Base-by-base conservation (phyloP, 225 moss, liverwort and hornwort genomes). In the Sphagnum contortum region DNA sequence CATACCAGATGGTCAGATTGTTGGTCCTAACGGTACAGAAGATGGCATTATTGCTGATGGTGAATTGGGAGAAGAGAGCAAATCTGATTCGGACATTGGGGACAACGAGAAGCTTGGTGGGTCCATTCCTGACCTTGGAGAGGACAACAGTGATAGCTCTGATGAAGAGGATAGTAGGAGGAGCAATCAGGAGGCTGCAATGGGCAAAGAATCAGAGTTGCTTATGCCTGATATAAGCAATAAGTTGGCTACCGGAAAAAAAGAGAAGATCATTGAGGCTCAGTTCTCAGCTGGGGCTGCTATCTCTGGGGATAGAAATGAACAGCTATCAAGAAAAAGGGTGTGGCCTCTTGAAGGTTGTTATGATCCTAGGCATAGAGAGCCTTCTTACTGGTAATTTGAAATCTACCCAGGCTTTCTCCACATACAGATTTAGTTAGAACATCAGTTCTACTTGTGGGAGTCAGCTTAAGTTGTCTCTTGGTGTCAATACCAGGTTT, bases 361-460 rank as follows among this genome's bases (percentile, higher is more conserved):
- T 47, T 98, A 98, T 57, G 79, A 98, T 66, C 75, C 87, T 63
- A 84, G 81, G 57, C 85, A 77, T 76, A 89, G 98, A 73, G 98
- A 98, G 71, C 98, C 98, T 50, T 80, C 92, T 56, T 88, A 84
- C 74, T 91, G 98, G 98, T 98, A 76, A 50, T 67, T n/a, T 8
- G 29, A 29, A 29, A 29, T 29, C 29, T 29, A 29, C 29, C 29
- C 29, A 29, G 29, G 29, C 29, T 29, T 29, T 29, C 29, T 29
- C 29, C 29, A 29, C 29, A 29, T 29, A 29, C 29, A 1, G 29
- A 29, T 29, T 29, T 29, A 29, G 29, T 1, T 29, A 29, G 29
- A 29, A 29, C 29, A 29, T 29, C 29, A 1, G 29, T 29, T 29
- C 29, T 29, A 1, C 29, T 29, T 29, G 29, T 29, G 29, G 29